phyloP scores from a whole-genome alignment of 306 rosid species.

The Hippophae tibetana region DNA sequence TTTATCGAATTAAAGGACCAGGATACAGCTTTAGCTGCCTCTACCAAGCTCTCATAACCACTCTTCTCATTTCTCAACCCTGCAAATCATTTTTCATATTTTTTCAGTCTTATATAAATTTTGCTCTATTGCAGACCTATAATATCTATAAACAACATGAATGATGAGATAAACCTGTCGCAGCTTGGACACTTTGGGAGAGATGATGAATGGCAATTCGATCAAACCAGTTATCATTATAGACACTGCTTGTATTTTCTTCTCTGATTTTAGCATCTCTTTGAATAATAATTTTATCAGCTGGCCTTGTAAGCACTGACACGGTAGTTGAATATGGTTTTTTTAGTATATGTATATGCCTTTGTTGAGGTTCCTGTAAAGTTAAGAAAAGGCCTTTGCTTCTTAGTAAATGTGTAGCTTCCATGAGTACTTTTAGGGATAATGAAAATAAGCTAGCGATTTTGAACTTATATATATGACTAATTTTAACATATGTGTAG shows the following conservation, averaged over 20 bases:
- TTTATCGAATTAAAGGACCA: slow-evolving; percentile 32
- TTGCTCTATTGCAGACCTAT: too few relatives aligned
- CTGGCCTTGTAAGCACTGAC: slow-evolving; percentile 43
- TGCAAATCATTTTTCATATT: slow-evolving; percentile 7
- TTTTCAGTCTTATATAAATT: neutral
- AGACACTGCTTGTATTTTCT: slow-evolving; percentile 15
- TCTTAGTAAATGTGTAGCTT: slow-evolving; percentile 27
- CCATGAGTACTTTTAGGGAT: slow-evolving; percentile 33
- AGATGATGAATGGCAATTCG: slow-evolving; percentile 60
- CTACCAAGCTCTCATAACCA: slow-evolving; percentile 71
- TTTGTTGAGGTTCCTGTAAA: slow-evolving; percentile 10
- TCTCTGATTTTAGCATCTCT: neutral
- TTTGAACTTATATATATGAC: neutral
- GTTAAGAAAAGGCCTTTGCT: slow-evolving; percentile 22
- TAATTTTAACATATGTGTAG: neutral
- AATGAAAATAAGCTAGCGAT: neutral
- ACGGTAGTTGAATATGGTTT: neutral
- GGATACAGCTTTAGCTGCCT: slow-evolving; percentile 51
- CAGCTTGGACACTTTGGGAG: slow-evolving; percentile 57
- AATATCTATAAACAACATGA: neutral
- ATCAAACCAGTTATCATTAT: slow-evolving; percentile 64
- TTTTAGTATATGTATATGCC: slow-evolving; percentile 3
- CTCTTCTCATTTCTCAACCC: slow-evolving; percentile 56
- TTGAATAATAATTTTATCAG: slow-evolving; percentile 10
- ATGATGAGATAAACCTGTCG: slow-evolving; percentile 47